A percentile compares a stretch with the other conserved stretches of the same genome.
Conservation (phyloP, 352 stramenopile genomes). For the Globisporangium splendens region DNA sequence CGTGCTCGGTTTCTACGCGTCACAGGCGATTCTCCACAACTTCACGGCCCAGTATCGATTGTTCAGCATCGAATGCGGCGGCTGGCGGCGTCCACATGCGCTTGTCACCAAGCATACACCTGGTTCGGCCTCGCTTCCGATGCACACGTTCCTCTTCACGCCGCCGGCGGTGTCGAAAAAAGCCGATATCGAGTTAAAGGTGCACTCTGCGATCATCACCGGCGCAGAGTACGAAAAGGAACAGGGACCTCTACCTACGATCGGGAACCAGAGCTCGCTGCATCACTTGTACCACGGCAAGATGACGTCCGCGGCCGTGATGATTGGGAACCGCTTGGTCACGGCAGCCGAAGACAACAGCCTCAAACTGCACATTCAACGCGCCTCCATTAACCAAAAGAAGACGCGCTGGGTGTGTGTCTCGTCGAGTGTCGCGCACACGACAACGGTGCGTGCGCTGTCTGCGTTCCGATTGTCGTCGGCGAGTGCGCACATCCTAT, state of each 20-base stretch:
- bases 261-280: slow-evolving; percentile 28
- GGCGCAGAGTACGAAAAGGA: neutral
- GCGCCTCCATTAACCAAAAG: neutral
- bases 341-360: slow-evolving; percentile 83
- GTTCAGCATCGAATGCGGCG: slow-evolving; percentile 73
- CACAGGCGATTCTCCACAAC: slow-evolving; percentile 72
- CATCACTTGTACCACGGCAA: slow-evolving; percentile 71
- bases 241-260: too few relatives aligned
- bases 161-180: slow-evolving; percentile 39
- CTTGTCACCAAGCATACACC: slow-evolving; percentile 21
- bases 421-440: slow-evolving; percentile 64
- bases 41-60: slow-evolving; percentile 66
- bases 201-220: slow-evolving; percentile 49
- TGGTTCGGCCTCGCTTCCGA: slow-evolving; percentile 26
- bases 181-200: slow-evolving; percentile 47
- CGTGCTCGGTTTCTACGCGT: slow-evolving; percentile 82
- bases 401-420: slow-evolving; percentile 34
- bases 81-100: slow-evolving; percentile 78
- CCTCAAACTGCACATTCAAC: slow-evolving; percentile 59
- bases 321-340: slow-evolving; percentile 46
- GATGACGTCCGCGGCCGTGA: slow-evolving; percentile 55
- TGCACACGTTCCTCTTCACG: slow-evolving; percentile 70
- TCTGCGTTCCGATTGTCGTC: slow-evolving; percentile 31
- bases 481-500: slow-evolving; percentile 35
- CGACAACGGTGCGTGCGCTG: slow-evolving; percentile 76